Evolutionary conservation across 78 protist species (phyloP).

Genomic region (Polysphondylium violaceum): DNA sequence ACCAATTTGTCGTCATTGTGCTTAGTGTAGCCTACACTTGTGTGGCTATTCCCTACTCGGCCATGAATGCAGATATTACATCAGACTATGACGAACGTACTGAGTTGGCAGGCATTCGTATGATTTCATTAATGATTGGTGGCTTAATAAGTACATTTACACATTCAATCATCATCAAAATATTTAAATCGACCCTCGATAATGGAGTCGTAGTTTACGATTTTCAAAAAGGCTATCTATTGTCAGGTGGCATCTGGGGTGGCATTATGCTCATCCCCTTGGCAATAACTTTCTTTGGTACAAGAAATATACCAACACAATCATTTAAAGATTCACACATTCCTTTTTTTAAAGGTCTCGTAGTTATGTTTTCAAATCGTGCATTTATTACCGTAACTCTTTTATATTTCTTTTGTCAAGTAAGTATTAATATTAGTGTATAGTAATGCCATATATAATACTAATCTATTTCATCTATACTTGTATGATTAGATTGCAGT

Average conservation of each 20-base stretch:
- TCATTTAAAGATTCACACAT: conserved; percentile 31
- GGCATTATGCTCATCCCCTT: conserved; percentile 40
- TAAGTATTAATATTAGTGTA: not conserved
- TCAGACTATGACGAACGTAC: conserved; percentile 79
- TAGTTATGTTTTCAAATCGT: conserved; percentile 60
- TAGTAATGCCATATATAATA: not conserved
- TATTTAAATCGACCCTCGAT: not conserved
- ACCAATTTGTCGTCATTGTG: conserved; percentile 38
- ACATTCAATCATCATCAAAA: conserved; percentile 42
- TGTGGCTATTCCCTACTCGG: conserved; percentile 74
- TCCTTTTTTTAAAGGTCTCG: conserved; percentile 70
- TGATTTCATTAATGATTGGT: conserved; percentile 74
- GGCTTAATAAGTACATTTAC: conserved; percentile 56
- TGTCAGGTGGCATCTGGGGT: conserved; percentile 76
- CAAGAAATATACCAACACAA: conserved; percentile 49
- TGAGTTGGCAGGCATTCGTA: conserved; percentile 41
- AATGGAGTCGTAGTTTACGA: conserved; percentile 15
- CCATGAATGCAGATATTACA: conserved; percentile 82
- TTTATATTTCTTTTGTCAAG: conserved; percentile 61
- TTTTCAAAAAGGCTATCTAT: conserved; percentile 58
- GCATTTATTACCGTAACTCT: conserved; percentile 57
- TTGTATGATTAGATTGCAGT: conserved; percentile 46
- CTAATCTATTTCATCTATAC: not conserved
- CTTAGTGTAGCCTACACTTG: conserved; percentile 56
- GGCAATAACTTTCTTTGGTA: conserved; percentile 42